Conservation (phyloP, 2,329 filamentous ascomycete genomes). For the Fusarium nodosum region DNA sequence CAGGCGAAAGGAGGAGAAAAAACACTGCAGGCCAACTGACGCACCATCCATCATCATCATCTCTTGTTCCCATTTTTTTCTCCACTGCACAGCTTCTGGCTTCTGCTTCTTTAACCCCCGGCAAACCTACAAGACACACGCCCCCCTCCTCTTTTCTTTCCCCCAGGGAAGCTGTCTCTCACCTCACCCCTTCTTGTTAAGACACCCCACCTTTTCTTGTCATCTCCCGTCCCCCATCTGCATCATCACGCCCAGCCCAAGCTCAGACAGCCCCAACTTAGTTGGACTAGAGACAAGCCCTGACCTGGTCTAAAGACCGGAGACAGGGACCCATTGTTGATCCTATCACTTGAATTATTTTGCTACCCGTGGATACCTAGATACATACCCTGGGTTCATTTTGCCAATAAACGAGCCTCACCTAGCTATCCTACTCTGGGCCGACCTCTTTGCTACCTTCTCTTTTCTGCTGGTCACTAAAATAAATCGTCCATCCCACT, state of each 20-base stretch:
- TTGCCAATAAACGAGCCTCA: slow-evolving; percentile 37
- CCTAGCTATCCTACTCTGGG: neutral
- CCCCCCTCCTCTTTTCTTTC: slow-evolving; percentile 23
- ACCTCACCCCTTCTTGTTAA: slow-evolving; percentile 17
- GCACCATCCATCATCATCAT: slow-evolving; percentile 39
- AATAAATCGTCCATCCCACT: slow-evolving; percentile 19
- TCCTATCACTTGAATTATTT: slow-evolving; percentile 26
- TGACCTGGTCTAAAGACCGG: slow-evolving; percentile 5
- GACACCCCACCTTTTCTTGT: slow-evolving; percentile 43
- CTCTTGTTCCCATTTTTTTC: slow-evolving; percentile 28
- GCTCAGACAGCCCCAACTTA: slow-evolving; percentile 20
- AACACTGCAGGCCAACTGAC: slow-evolving; percentile 34
- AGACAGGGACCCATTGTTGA: slow-evolving; percentile 6
- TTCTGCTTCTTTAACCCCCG: slow-evolving; percentile 27
- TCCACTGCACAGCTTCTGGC: slow-evolving; percentile 38
- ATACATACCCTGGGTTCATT: slow-evolving; percentile 30
- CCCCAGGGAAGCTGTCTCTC: slow-evolving; percentile 21
- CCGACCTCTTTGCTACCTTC: slow-evolving; percentile 7
- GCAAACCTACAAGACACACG: slow-evolving; percentile 16
- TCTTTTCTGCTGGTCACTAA: slow-evolving; percentile 21
- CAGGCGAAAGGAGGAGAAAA: slow-evolving; percentile 11
- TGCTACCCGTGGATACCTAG: slow-evolving; percentile 27
- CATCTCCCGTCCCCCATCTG: slow-evolving; percentile 44
- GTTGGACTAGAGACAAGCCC: slow-evolving; percentile 24
- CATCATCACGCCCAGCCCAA: slow-evolving; percentile 37